Percentiles rank a stretch among this genome's conserved stretches.
Conservation (phyloP, 2,329 filamentous ascomycete species). For the Monosporascus sp. region DNA sequence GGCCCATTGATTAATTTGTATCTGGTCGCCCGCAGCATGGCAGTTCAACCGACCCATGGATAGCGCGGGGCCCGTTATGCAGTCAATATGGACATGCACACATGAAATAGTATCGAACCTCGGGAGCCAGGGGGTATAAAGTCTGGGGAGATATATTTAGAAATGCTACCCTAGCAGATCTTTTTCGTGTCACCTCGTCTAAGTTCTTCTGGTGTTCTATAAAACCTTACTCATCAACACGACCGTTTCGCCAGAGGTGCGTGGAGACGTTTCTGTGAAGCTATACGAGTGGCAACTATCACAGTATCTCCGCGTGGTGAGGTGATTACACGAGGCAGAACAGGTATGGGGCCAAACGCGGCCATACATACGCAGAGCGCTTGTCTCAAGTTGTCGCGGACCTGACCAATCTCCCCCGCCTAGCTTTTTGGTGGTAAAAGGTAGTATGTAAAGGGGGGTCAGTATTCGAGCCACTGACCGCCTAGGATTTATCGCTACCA, state of each 20-base stretch:
- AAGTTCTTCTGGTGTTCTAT: neutral
- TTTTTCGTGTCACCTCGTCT: neutral
- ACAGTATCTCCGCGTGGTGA: neutral
- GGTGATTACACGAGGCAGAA: neutral
- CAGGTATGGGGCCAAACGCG: neutral
- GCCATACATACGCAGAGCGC: neutral
- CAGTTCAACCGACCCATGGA: neutral
- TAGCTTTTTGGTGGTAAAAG: neutral
- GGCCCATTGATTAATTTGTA: neutral
- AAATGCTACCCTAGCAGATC: neutral
- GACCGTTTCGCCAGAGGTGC: neutral
- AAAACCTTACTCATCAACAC: neutral
- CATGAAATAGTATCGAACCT: neutral
- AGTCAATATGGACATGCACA: neutral
- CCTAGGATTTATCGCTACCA: slow-evolving; percentile 13
- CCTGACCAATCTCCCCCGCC: neutral
- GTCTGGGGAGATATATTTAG: neutral
- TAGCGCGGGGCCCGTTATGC: neutral
- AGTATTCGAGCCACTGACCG: too few relatives aligned
- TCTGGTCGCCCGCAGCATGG: neutral
- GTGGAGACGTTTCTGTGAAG: neutral
- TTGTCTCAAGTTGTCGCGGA: neutral
- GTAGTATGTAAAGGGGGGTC: too few relatives aligned
- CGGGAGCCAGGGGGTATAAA: neutral
- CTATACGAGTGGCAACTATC: too few relatives aligned